Base-by-base conservation (phyloP, 352 stramenopile species). In the Pythium sukuiense region DNA sequence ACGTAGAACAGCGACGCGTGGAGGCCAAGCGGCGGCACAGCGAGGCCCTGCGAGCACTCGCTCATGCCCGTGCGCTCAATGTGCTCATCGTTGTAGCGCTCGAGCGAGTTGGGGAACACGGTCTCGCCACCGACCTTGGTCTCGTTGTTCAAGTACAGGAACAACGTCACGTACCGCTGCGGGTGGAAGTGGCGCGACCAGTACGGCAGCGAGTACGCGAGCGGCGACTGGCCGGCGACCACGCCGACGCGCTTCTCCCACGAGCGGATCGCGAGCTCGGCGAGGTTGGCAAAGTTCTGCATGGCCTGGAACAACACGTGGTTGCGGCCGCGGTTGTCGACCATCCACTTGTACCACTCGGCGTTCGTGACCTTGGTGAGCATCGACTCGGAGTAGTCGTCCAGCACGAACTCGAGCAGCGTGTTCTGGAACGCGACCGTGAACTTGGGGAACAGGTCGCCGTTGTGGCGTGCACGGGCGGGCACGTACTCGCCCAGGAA, bases 101-200 rank as follows among this genome's bases (percentile, higher is more conserved):
- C 88, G 16, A 87, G 65, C 52, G 86, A 93, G 71, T 86, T 88
- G n/a, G 86, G 97, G 77, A 99, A 99, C n/a, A 99, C 93, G 0
- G 97, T 99, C 76, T 99, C 92, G 30, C 97, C 97, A 16, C 97
- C 97, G 20, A 91, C 54, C 65, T 98, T 94, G 57, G 88, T 90
- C 57, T 99, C 88, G 72, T 98, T 96, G 74, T 90, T 98, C 39
- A 99, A 77, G 77, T 99, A 99, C 59, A 98, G 82, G 70, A 99
- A 98, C 6, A 99, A 76, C 55, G 97, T 99, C 20, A 96, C 94
- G 73, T 96, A 98, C 12, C 97, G 88, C 83, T 99, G 98, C 48
- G 87, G 87, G 43, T 93, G 74, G 64, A 92, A 93, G 70, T 94
- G 81, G 55, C 86, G 80, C 27, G 87, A 74, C 61, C 85, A 89